These are phyloP conservation scores for Datisca glomerata DNA, from an alignment of 306 rosid species.

Conservation along the genomic window DNA sequence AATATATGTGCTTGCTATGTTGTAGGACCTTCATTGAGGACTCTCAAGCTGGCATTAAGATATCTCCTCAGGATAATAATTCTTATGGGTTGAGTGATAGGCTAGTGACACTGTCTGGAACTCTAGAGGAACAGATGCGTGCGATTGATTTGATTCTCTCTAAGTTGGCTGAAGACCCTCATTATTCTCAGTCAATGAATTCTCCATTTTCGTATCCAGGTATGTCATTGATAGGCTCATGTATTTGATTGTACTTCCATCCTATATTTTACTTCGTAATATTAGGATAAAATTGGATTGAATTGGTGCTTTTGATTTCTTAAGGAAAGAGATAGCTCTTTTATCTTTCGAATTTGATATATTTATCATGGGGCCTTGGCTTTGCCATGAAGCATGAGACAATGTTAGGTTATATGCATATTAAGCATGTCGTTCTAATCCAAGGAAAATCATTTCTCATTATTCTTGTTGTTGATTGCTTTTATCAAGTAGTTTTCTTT, in stretches of 20 bases:
- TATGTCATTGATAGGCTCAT: slow-evolving; percentile 20
- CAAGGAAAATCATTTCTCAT: not conserved
- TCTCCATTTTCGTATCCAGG: slow-evolving; percentile 94
- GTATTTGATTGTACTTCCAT: slow-evolving; percentile 3
- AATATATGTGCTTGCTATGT: no score
- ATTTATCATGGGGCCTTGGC: not conserved
- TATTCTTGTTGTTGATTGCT: not conserved
- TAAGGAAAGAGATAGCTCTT: not conserved
- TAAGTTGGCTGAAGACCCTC: slow-evolving; percentile 88
- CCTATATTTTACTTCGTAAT: not conserved
- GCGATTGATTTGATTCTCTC: slow-evolving; percentile 82
- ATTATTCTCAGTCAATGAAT: slow-evolving; percentile 82
- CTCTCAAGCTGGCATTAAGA: slow-evolving; percentile 93
- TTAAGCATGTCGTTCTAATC: not conserved
- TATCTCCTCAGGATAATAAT: slow-evolving; percentile 97
- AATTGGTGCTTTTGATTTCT: not conserved
- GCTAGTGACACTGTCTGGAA: slow-evolving; percentile 86
- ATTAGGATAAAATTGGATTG: not conserved
- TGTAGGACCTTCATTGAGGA: slow-evolving; percentile 98
- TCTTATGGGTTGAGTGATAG: slow-evolving; percentile 86
- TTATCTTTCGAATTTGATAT: not conserved
- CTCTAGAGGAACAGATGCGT: slow-evolving; percentile 86
- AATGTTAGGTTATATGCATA: slow-evolving; percentile 1
- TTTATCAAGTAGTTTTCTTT: not conserved
- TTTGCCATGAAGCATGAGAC: slow-evolving; percentile 1